Evolutionary conservation across 768 basidiomycete species (phyloP).

Genomic region (Suillus subalutaceus): DNA sequence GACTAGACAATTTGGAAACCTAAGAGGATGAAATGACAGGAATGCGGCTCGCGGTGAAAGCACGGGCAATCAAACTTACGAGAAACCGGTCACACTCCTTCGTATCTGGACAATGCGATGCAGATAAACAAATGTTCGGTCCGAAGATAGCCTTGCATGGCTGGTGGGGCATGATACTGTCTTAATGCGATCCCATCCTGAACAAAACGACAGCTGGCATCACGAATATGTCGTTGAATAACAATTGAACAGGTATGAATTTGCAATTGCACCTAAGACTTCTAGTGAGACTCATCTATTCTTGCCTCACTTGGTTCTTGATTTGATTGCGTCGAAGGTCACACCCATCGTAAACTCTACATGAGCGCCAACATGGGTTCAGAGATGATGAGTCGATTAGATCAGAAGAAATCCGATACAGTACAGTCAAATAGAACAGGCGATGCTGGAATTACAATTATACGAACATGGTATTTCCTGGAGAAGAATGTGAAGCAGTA

Average conservation of each 20-base stretch:
- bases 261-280: neutral
- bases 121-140: neutral
- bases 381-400: neutral
- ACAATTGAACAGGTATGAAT: neutral
- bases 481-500: neutral
- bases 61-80: neutral
- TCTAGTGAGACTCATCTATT: neutral
- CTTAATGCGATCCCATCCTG: neutral
- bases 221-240: neutral
- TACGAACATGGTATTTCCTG: neutral
- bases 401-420: neutral
- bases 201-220: neutral
- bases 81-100: neutral
- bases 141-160: neutral
- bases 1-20: neutral
- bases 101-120: neutral
- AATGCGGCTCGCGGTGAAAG: constrained; percentile 1
- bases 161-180: neutral
- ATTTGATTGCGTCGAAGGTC: neutral
- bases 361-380: too few species aligned
- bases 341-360: too few species aligned
- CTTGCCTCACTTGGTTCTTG: neutral
- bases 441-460: neutral
- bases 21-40: neutral
- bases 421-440: neutral